Evolutionary conservation across 768 basidiomycete species (phyloP).

Genomic region (Butyriboletus loyo): DNA sequence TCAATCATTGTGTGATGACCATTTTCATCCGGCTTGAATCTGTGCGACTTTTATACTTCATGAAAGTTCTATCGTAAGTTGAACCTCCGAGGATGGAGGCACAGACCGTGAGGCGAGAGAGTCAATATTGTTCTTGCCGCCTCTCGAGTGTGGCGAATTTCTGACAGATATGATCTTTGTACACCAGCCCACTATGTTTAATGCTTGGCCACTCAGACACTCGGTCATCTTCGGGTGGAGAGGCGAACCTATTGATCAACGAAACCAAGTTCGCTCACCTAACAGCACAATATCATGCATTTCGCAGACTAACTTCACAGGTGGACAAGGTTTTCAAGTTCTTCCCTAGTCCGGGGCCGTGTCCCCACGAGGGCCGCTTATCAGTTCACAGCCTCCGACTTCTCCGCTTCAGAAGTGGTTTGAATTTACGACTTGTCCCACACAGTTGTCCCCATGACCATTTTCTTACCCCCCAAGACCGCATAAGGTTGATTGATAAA

Average conservation of each 20-base stretch:
- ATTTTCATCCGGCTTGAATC: not conserved
- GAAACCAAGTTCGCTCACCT: not conserved
- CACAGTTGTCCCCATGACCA: conserved; percentile 12
- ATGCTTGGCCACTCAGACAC: not conserved
- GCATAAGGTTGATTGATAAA: not conserved
- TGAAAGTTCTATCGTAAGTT: not conserved
- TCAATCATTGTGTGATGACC: not conserved
- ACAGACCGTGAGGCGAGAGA: too few species aligned
- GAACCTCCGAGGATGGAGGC: too few species aligned
- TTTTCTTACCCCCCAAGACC: not conserved
- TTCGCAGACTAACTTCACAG: not conserved
- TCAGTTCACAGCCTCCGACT: not conserved
- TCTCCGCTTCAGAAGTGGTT: not conserved
- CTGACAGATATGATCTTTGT: not conserved
- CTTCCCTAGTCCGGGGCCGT: not conserved
- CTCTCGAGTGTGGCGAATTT: not conserved
- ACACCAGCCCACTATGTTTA: not conserved
- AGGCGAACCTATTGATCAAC: not conserved
- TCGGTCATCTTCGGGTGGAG: not conserved
- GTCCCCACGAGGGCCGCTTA: conserved; percentile 1
- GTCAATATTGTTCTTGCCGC: too few species aligned
- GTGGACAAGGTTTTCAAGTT: not conserved
- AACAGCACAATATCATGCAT: not conserved
- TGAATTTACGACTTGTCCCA: conserved; percentile 11
- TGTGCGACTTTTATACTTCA: not conserved